A percentile compares a stretch with the other conserved stretches of the same genome.
phyloP scores from a whole-genome alignment of 148 eudicot genomes.

The Arctostaphylos glauca region DNA sequence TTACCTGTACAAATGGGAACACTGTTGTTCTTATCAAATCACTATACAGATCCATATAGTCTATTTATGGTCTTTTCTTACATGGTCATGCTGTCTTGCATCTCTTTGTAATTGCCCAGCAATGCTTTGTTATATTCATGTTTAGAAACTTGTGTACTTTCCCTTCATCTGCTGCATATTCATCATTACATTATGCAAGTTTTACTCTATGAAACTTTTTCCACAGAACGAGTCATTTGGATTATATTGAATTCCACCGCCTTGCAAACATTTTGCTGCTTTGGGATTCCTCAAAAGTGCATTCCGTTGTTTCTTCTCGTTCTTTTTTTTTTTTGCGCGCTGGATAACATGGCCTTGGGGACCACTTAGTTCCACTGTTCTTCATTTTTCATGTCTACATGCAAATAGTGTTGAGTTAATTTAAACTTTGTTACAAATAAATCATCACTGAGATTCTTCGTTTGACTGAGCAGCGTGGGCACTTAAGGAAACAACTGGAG shows the following conservation, averaged over 20 bases:
- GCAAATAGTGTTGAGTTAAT: background rate
- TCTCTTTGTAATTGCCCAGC: constrained; percentile 10
- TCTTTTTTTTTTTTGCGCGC: background rate
- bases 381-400: background rate
- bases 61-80: background rate
- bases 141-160: background rate
- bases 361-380: background rate
- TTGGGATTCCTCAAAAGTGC: background rate
- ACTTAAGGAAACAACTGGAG: constrained; percentile 82
- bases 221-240: background rate
- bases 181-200: background rate
- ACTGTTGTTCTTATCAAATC: background rate
- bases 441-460: background rate
- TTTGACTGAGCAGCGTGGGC: constrained; percentile 67
- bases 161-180: constrained; percentile 2
- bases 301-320: background rate
- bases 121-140: background rate
- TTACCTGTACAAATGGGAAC: background rate
- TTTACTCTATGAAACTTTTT: background rate
- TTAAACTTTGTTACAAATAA: background rate
- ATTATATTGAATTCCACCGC: background rate
- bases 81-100: constrained; percentile 1
- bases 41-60: background rate
- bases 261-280: background rate
- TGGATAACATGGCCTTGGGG: constrained; percentile 7